Evolutionary conservation across 768 basidiomycete species (phyloP), one percentile per base, ranked within the genome.

Genomic region (Peribolospora kevripleyi): DNA sequence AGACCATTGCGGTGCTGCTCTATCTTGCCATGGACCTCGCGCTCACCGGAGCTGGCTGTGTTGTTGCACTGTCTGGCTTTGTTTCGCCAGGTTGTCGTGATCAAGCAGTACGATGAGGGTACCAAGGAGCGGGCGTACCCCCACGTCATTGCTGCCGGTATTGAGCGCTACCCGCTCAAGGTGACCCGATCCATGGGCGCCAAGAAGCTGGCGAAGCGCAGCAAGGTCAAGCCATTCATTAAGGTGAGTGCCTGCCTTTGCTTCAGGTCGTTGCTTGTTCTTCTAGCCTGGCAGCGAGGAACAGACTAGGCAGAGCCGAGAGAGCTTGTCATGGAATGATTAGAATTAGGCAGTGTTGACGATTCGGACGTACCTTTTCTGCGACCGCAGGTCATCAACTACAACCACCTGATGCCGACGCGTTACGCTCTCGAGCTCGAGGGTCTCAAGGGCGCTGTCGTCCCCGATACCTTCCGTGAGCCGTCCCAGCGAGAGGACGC

Each of bases 211-310:
- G 77, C 81, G 62, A 76, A 75, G 72, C 76, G 93, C 73, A 87
- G 80, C 73, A 91, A 88, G 73, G 81, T 98, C 71, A 98, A 98
- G 78, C 93, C 93, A 62, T 98, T 98, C 72, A 87, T 98, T 77
- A 97, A 98, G 79, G 90, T 87, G 63, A 63, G 76, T 70, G n/a
- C 4, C 25, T 25, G 25, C 42, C 41, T 50, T 39, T 46, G 45
- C 46, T 13, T n/a, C 49, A 3, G 8, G 46, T 2, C 60, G 39
- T 7, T 43, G 37, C 41, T 43, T 45, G 6, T 4, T 48, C 13
- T 8, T n/a, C 53, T 51, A 42, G 45, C 36, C 40, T 25, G 25
- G 25, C 25, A 25, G 25, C 25, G 25, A 25, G 25, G 25, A 25
- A 25, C 46, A 54, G 47, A 42, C 54, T 13, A 36, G 25, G 5